Base-by-base conservation (phyloP, 768 basidiomycete genomes). In the Russula compacta region DNA sequence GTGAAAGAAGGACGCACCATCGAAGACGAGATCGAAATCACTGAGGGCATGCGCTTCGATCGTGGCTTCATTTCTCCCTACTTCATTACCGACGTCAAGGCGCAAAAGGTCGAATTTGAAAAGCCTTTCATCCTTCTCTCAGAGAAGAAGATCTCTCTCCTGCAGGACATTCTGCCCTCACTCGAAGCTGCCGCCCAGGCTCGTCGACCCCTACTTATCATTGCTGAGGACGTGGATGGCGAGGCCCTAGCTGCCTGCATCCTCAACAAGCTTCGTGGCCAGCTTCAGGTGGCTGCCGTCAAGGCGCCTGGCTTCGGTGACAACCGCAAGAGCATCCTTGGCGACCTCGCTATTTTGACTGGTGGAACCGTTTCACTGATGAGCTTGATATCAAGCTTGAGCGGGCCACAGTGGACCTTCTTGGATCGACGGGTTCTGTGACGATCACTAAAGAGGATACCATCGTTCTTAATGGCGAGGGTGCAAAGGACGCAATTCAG, bases 11-110 rank as follows among this genome's bases (percentile, higher is more conserved):
- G 95, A 47, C 86, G 89, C 68, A 98, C 95, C 6, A 97, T 95
- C 66, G 94, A 98, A 69, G 95, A 99, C 71, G 94, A 97, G 76
- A 98, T 98, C 71, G 95, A 99, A 73, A 94, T 99, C 70, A 98
- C 95, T 32, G 95, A 99, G 77, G 95, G 95, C 74, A 99, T 99
- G 95, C 86, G 94, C 70, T 98, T 99, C 77, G 95, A 99, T 83
- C 89, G 95, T 56, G 95, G 95, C 21, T 99, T 84, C 82, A 95
- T 98, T 76, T 93, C 91, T 1, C 92, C 95, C 0, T 98, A 98
- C 83, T 97, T 98, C 74, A 85, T 99, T 75, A 98, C 95, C 66
- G 93, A 99, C 77, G 89, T 95, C 79, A 98, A 98, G 83, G 71
- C 82, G 47, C 95, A 98, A 73, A 92, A 89, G 73, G 89, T 88